These are phyloP conservation scores for Amylostereum chailletii DNA, from an alignment of 1,284 basidiomycete genomes.

Conservation along the genomic window DNA sequence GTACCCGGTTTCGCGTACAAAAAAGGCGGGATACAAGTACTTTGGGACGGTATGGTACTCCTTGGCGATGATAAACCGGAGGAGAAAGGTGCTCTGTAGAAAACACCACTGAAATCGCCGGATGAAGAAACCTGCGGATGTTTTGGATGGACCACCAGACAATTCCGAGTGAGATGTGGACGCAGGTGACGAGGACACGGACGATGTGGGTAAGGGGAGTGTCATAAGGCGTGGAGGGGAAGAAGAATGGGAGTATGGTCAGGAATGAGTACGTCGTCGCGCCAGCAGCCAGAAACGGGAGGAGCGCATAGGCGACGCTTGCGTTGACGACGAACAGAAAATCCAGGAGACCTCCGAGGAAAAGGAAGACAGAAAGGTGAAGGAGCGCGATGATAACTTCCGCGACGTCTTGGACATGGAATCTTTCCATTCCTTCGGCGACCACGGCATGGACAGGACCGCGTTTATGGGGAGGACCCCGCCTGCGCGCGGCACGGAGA, in stretches of 20 bases:
- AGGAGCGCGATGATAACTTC: slow-evolving; percentile 31
- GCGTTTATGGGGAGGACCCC: slow-evolving; percentile 26
- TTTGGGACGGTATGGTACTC: background rate
- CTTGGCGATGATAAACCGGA: background rate
- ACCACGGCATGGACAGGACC: slow-evolving; percentile 29
- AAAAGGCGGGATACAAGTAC: background rate
- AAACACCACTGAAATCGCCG: no score
- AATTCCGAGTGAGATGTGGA: background rate
- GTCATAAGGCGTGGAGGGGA: background rate
- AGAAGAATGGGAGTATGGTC: background rate
- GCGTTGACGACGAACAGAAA: slow-evolving; percentile 27
- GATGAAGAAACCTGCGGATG: slow-evolving; percentile 24
- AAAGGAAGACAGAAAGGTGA: slow-evolving; percentile 30
- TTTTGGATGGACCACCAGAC: slow-evolving; percentile 27
- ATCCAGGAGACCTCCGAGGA: slow-evolving; percentile 31
- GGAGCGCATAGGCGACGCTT: background rate
- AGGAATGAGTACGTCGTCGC: background rate
- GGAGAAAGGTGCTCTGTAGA: no score
- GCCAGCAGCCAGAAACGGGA: background rate
- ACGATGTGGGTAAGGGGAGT: slow-evolving; percentile 1
- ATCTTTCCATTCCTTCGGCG: slow-evolving; percentile 25
- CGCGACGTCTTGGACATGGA: slow-evolving; percentile 27
- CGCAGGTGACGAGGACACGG: background rate
- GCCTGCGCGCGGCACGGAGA: slow-evolving; percentile 21
- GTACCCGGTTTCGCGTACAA: background rate